phyloP scores from a whole-genome alignment of 768 basidiomycete genomes.

The Panaeolus papilionaceus region DNA sequence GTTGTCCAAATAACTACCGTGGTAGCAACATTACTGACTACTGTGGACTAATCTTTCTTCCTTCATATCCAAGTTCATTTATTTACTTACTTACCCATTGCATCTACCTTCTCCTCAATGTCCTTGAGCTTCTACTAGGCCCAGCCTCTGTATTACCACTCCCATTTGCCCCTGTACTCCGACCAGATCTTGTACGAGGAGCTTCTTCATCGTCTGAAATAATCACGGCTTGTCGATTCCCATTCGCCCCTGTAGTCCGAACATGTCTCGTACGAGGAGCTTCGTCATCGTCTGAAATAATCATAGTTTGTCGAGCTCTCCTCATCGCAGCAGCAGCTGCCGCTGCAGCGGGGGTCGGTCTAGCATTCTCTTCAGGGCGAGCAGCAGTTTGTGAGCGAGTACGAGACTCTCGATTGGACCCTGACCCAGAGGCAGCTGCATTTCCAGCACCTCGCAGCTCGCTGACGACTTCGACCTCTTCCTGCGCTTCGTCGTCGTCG shows the following conservation, averaged over 20 bases:
- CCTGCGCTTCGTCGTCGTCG: slow-evolving; percentile 20
- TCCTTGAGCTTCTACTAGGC: background rate
- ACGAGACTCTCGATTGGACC: background rate
- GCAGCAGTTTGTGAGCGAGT: background rate
- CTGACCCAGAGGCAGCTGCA: slow-evolving; percentile 15
- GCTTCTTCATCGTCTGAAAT: slow-evolving; percentile 1
- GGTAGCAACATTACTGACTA: background rate
- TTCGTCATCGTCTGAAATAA: background rate
- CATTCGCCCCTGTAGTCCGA: background rate
- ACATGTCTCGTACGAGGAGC: background rate
- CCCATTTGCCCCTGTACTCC: background rate
- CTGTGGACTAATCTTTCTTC: background rate
- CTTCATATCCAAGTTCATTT: background rate
- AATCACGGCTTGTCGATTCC: no score
- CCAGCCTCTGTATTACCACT: slow-evolving; percentile 3
- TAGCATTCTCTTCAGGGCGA: background rate
- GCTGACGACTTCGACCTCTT: slow-evolving; percentile 15
- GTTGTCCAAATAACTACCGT: background rate
- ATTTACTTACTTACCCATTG: background rate
- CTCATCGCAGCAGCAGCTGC: background rate
- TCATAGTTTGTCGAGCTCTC: background rate
- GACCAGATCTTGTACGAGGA: background rate
- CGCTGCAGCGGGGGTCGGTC: background rate
- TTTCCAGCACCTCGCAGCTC: slow-evolving; percentile 12
- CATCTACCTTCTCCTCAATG: slow-evolving; percentile 2